A percentile compares a stretch with the other conserved stretches of the same genome.
Conservation (phyloP, 2,329 filamentous ascomycete species). For the Rachicladosporium sp. region DNA sequence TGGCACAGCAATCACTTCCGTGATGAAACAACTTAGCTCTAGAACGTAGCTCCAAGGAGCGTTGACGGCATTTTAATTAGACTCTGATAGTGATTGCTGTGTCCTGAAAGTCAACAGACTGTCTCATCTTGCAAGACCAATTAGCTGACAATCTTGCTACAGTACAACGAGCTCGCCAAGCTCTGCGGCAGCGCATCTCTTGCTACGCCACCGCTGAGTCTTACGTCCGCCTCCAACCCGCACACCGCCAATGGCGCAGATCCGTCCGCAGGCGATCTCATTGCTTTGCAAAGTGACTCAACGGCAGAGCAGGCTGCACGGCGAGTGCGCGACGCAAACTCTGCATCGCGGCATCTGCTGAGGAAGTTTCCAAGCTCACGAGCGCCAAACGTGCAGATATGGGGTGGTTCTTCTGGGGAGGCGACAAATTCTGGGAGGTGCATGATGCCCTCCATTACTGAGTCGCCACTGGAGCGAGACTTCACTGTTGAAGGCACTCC, state of each 20-base stretch:
- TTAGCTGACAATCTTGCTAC: too few relatives aligned
- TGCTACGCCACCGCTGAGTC: slow-evolving; percentile 20
- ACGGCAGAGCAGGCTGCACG: slow-evolving; percentile 23
- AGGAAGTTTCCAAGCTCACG: slow-evolving; percentile 9
- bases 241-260: too few relatives aligned
- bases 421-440: slow-evolving; percentile 20
- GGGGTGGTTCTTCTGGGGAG: slow-evolving; percentile 25
- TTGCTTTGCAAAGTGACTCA: slow-evolving; percentile 15
- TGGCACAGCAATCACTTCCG: slow-evolving; percentile 1
- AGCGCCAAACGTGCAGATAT: slow-evolving; percentile 19
- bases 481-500: slow-evolving; percentile 79
- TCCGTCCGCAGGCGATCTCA: too few relatives aligned
- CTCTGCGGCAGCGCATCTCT: slow-evolving; percentile 13
- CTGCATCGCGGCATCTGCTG: slow-evolving; percentile 11
- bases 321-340: slow-evolving; percentile 20
- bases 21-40: slow-evolving; percentile 7
- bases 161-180: slow-evolving; percentile 24
- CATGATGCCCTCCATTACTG: slow-evolving; percentile 26
- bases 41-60: too few relatives aligned
- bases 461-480: slow-evolving; percentile 60
- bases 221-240: slow-evolving; percentile 18
- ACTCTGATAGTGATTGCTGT: too few relatives aligned
- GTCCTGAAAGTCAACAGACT: too few relatives aligned
- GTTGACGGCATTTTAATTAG: too few relatives aligned
- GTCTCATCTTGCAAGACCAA: too few relatives aligned